Evolutionary conservation across 768 basidiomycete species (phyloP), one percentile per base, ranked within the genome.

Genomic region (Suillus americanus): DNA sequence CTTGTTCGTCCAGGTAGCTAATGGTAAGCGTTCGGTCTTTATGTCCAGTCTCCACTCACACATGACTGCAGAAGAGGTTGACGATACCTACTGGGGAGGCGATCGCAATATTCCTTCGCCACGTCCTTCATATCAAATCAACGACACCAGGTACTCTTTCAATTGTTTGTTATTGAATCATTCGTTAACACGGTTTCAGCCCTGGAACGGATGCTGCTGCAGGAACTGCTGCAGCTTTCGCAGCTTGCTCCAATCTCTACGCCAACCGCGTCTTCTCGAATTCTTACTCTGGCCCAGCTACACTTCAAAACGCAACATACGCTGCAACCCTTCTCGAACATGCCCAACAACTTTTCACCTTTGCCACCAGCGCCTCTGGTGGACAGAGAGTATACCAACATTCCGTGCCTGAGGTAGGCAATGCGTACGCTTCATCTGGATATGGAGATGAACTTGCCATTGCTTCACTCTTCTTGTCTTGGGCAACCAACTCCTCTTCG

Each of bases 161-260:
- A 55, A 55, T 33, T 23, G 3, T 51, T 41, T 5, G 25, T 5
- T 2, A 23, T 53, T 41, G 33, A 12, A 3, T 41, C 20, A 57
- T 71, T 46, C 63, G 60, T 14, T 43, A 40, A 41, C 9, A 43
- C 16, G 16, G 20, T 7, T 62, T 40, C 55, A 81, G 85, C 61
- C 94, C 95, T 0, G 96, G 95, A 54, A 97, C 96, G 0, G 95
- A 98, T 69, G 94, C 86, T 20, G 93, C 92, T 13, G 93, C 95
- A 0, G 84, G 86, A 53, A 86, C 91, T 6, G 87, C 95, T 2
- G 90, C 93, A 2, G 95, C 96, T 18, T 95, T 97, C 72, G 85
- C 95, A 14, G 86, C 95, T 0, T 94, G 92, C 69, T 90, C 95
- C 2, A 84, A 86, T 64, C 83, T 98, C 35, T 98, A 97, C 71